Evolutionary conservation across 2,329 filamentous ascomycete genomes (phyloP).

Genomic region (Exophiala sideris): DNA sequence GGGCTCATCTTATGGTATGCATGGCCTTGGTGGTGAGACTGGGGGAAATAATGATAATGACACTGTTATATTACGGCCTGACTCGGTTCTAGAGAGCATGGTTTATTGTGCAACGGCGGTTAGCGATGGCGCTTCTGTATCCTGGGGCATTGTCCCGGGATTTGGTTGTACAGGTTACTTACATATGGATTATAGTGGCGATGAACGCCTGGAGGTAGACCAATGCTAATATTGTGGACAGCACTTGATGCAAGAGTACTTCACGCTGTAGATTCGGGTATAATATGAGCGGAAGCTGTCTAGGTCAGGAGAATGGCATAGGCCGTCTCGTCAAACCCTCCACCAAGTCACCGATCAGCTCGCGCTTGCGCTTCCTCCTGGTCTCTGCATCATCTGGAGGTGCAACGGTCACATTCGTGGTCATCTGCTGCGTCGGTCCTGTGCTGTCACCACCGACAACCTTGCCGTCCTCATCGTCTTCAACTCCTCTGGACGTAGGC

Average conservation of each 20-base stretch:
- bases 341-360: conserved; percentile 76
- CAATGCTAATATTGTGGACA: too few species aligned
- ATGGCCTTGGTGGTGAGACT: not conserved
- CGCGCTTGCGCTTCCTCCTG: conserved; percentile 65
- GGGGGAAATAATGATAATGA: not conserved
- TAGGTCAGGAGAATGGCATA: conserved; percentile 56
- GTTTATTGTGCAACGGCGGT: not conserved
- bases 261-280: too few species aligned
- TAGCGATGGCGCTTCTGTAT: not conserved
- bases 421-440: not conserved
- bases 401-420: not conserved
- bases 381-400: conserved; percentile 37
- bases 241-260: too few species aligned
- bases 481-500: conserved; percentile 41
- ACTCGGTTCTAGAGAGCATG: not conserved
- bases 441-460: conserved; percentile 36
- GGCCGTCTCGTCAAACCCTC: conserved; percentile 69
- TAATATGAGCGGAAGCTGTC: too few species aligned
- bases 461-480: conserved; percentile 44
- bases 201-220: too few species aligned
- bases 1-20: not conserved
- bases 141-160: not conserved
- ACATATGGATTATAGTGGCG: too few species aligned
- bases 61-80: too few species aligned
- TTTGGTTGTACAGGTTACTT: not conserved